A percentile compares a stretch with the other conserved stretches of the same genome.
These are phyloP conservation scores for Globisporangium nodosum DNA, from an alignment of 352 stramenopile genomes.

Conservation along the genomic window DNA sequence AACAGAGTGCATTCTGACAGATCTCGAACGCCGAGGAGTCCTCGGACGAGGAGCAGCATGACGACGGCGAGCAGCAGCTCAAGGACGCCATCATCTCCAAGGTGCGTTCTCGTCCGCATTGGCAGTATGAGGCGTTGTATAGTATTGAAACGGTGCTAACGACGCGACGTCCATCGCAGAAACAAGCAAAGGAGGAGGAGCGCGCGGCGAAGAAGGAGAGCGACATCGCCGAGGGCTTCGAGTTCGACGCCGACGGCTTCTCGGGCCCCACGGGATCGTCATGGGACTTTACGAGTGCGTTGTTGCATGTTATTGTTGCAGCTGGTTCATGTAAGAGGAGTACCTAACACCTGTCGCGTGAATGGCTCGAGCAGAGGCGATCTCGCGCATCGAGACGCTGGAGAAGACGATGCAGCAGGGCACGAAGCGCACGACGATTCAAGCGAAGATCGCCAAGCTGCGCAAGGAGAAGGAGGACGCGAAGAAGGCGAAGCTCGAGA, in stretches of 20 bases:
- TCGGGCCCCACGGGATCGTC: slow-evolving; percentile 51
- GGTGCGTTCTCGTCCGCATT: slow-evolving; percentile 12
- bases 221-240: slow-evolving; percentile 77
- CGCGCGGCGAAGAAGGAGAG: slow-evolving; percentile 37
- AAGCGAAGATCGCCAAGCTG: slow-evolving; percentile 82
- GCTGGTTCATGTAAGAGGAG: not conserved
- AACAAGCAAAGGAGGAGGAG: slow-evolving; percentile 40
- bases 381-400: slow-evolving; percentile 80
- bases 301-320: not conserved
- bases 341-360: not conserved
- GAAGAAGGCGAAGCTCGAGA: slow-evolving; percentile 50
- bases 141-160: not conserved
- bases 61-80: slow-evolving; percentile 27
- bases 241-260: slow-evolving; percentile 76
- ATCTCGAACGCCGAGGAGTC: slow-evolving; percentile 68
- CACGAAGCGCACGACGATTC: slow-evolving; percentile 78
- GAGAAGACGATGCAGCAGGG: slow-evolving; percentile 45
- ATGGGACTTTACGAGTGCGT: slow-evolving; percentile 82
- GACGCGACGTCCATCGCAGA: slow-evolving; percentile 6
- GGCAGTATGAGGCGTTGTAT: not conserved
- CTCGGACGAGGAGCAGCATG: slow-evolving; percentile 56
- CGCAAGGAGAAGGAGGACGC: slow-evolving; percentile 64
- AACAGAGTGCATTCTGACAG: slow-evolving; percentile 5
- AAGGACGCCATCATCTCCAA: slow-evolving; percentile 69
- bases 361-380: slow-evolving; percentile 35